Evolutionary conservation across 2,329 filamentous ascomycete species (phyloP), one percentile per base, ranked within the genome.

Genomic region (Phialocephala subalpina): DNA sequence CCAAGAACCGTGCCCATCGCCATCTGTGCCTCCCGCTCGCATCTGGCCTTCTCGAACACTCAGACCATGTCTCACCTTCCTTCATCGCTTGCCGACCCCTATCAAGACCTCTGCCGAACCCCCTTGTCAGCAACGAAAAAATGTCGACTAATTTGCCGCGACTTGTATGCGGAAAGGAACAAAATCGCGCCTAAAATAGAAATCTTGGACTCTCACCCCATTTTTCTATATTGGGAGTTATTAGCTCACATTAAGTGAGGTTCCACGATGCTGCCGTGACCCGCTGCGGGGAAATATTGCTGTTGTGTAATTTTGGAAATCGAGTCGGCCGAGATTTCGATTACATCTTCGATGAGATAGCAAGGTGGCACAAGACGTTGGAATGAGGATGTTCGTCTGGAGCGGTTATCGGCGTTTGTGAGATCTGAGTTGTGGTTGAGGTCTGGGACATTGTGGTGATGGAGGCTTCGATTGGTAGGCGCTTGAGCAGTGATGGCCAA

Each of bases 1-100:
- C 42, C 42, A 14, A 52, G 47, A 25, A 27, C 47, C 47, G 47
- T 52, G 47, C 47, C 22, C 47, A 27, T 52, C 22, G 16, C n/a
- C 20, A 7, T 45, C 47, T 25, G 47, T 52, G 47, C 47, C 47
- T 27, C 47, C 25, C 25, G 14, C 25, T 4, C 20, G 20, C 47
- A 52, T 52, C 47, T 52, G 11, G 20, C 47, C 55, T 58, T 58
- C 55, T 14, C 29, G 55, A 58, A 58, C 55, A 58, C 55, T 58
- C 55, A 58, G 55, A 58, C 55, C 55, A 58, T 33, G n/a, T 40
- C 55, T 35, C 22, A 45, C n/a, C 36, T n/a, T 16, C 12, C 6
- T 29, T 42, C 35, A 20, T 18, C 33, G 35, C 56, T 59, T 35
- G 18, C 11, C 20, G 9, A 27, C 56, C 20, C 35, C 35, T 27